Base-by-base conservation (phyloP, 2,329 filamentous ascomycete species). In the Stagonosporopsis rhizophila region DNA sequence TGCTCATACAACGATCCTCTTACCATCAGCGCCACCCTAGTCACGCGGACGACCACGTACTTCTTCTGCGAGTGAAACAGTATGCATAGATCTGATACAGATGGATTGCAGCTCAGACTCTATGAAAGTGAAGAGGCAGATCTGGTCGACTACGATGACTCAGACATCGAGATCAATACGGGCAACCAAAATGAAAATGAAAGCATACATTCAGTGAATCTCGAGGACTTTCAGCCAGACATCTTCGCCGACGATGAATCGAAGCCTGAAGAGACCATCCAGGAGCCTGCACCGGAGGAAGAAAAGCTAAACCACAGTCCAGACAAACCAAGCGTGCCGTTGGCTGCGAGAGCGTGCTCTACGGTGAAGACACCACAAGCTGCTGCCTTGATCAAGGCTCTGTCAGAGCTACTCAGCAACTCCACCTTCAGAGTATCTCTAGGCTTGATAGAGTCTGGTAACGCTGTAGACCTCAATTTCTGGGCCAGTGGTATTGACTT, bases 81-180 rank as follows among this genome's bases (percentile, higher is more conserved):
- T 38, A 39, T 39, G 37, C 37, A 14, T 15, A 4, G 4, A 15
- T 39, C 15, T 3, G 15, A 25, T 14, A 25, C 23, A 9, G 4
- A 23, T 0, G 9, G 3, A 5, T 9, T 19, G 1, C 1, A n/a
- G 9, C 8, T 1, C 28, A 25, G 38, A 8, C 23, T 54, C 6
- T 17, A 44, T 17, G 35, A 38, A 20, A 38, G 28, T 2, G 30
- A 44, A 19, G 44, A 44, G 9, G 48, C 52, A 9, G 54, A 57
- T 25, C 20, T 52, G 11, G 25, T 52, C 12, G 54, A 52, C 22
- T 48, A 57, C 12, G 48, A 34, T 8, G 54, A 57, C 15, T 41
- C 32, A 3, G 47, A 57, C 6, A 35, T 38, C 4, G 41, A 56
- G 27, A 9, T 9, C 11, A 9, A 30, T 30, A 12, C 11, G 9